phyloP scores from a whole-genome alignment of 140 eudicot species.

The Flaveria floridana region DNA sequence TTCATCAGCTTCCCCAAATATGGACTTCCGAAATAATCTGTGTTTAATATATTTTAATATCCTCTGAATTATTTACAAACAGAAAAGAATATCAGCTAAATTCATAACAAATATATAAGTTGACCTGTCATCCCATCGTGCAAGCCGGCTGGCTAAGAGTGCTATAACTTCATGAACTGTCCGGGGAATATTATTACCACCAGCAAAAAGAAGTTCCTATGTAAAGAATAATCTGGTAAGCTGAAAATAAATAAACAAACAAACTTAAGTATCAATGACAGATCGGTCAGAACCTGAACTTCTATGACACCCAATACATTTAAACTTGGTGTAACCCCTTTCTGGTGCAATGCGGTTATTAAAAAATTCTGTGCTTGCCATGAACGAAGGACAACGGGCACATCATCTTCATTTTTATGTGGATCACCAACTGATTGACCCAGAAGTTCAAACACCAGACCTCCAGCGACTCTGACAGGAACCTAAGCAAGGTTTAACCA shows the following conservation, averaged over 20 bases:
- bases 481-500: slow-evolving; percentile 48
- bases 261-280: slow-evolving; percentile 1
- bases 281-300: slow-evolving; percentile 67
- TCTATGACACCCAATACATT: slow-evolving; percentile 93
- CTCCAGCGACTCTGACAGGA: slow-evolving; percentile 97
- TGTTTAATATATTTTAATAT: neutral
- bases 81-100: neutral
- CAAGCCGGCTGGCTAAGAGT: slow-evolving; percentile 76
- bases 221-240: slow-evolving; percentile 26
- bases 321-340: slow-evolving; percentile 67
- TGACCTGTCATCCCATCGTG: slow-evolving; percentile 99
- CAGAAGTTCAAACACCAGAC: slow-evolving; percentile 83
- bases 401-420: slow-evolving; percentile 71
- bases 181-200: slow-evolving; percentile 79
- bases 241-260: slow-evolving; percentile 20
- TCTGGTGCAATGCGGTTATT: slow-evolving; percentile 67
- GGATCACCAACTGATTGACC: slow-evolving; percentile 96
- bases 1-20: slow-evolving; percentile 98
- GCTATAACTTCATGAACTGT: slow-evolving; percentile 82
- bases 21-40: slow-evolving; percentile 77
- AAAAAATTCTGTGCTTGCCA: slow-evolving; percentile 96
- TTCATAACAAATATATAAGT: neutral
- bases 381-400: slow-evolving; percentile 88
- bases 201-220: slow-evolving; percentile 82
- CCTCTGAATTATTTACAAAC: slow-evolving; percentile 7